phyloP scores from a whole-genome alignment of 805 yeast species.

The Candida manassasensis region DNA sequence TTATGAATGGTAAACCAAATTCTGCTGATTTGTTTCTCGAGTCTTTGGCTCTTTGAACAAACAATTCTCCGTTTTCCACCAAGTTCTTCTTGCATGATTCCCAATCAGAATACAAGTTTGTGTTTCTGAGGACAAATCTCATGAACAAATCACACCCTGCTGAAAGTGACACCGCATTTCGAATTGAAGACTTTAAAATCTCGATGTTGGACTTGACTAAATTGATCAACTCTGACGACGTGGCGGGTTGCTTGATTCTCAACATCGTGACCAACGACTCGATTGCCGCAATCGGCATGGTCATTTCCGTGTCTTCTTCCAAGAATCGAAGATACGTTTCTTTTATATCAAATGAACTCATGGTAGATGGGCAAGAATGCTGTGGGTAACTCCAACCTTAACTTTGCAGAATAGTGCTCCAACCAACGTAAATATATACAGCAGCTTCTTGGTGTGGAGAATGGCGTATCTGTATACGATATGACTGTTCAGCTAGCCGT shows the following conservation, averaged over 20 bases:
- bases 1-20: constrained; percentile 81
- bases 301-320: constrained; percentile 89
- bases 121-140: constrained; percentile 86
- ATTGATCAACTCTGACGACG: constrained; percentile 88
- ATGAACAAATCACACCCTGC: constrained; percentile 98
- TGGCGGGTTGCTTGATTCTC: constrained; percentile 78
- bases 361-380: too few species aligned
- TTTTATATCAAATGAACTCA: constrained; percentile 63
- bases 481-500: too few species aligned
- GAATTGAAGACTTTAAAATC: constrained; percentile 69
- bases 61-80: constrained; percentile 89
- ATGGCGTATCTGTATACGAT: too few species aligned
- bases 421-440: too few species aligned
- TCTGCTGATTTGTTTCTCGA: constrained; percentile 85
- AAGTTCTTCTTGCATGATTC: constrained; percentile 84
- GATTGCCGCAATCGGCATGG: constrained; percentile 99
- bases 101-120: constrained; percentile 88
- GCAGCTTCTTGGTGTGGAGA: too few species aligned
- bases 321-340: constrained; percentile 74
- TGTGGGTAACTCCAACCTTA: too few species aligned
- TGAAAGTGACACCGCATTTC: constrained; percentile 86
- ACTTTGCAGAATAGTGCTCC: too few species aligned
- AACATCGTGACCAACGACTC: constrained; percentile 86
- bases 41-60: constrained; percentile 86
- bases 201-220: constrained; percentile 73